Conservation (phyloP, 768 basidiomycete genomes). For the Phylloporus sp. region DNA sequence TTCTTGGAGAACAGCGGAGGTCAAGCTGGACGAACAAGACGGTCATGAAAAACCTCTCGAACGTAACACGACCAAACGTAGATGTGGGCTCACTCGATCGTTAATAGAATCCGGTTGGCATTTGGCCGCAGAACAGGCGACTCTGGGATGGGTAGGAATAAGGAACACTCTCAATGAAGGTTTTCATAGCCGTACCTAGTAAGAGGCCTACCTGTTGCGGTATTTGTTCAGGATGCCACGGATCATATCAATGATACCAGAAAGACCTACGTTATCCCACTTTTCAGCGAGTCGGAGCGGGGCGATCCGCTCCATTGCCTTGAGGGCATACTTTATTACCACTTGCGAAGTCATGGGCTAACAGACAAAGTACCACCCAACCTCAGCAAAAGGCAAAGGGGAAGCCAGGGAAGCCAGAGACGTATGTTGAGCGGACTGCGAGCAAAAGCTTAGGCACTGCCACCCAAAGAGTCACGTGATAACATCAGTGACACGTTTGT, state of each 20-base stretch:
- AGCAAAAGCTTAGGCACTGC: too few relatives aligned
- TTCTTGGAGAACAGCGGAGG: conserved; percentile 66
- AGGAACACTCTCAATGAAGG: conserved; percentile 1
- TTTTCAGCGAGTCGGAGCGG: conserved; percentile 81
- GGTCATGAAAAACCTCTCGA: conserved; percentile 18
- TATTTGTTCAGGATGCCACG: conserved; percentile 2
- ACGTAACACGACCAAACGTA: not conserved
- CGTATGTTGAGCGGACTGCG: too few relatives aligned
- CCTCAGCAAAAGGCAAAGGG: not conserved
- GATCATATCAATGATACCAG: not conserved
- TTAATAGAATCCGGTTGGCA: conserved; percentile 53
- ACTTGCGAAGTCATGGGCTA: conserved; percentile 13
- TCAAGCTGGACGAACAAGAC: conserved; percentile 49
- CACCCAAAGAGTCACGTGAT: conserved; percentile 25
- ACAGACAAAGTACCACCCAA: not conserved
- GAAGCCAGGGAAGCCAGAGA: too few relatives aligned
- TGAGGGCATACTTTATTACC: conserved; percentile 46
- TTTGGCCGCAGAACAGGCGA: conserved; percentile 47
- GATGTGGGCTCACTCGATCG: conserved; percentile 56
- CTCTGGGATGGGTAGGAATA: conserved; percentile 35
- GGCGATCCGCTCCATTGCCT: conserved; percentile 80
- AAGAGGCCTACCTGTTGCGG: conserved; percentile 62
- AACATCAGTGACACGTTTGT: conserved; percentile 11
- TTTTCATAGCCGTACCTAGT: conserved; percentile 45
- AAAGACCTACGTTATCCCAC: conserved; percentile 86